Evolutionary conservation across 495 filamentous ascomycete genomes (phyloP).

Genomic region (Hyaloscypha finlandica): DNA sequence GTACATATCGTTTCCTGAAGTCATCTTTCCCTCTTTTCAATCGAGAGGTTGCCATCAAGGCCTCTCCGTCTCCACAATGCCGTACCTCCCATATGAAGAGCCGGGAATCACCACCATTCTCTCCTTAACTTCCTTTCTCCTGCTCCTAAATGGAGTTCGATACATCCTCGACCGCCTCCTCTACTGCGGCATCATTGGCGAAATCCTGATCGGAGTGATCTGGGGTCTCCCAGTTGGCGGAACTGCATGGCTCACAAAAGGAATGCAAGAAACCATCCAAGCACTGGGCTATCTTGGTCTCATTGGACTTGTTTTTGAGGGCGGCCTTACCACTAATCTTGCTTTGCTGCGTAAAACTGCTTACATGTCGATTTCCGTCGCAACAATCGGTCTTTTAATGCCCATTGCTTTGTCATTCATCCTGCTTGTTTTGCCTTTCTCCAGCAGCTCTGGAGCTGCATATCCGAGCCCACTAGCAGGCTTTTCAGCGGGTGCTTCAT

Average conservation of each 20-base stretch:
- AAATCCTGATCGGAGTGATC: conserved; percentile 70
- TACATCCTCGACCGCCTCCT: conserved; percentile 59
- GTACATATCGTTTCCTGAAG: background rate
- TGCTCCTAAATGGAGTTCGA: conserved; percentile 64
- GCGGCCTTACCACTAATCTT: conserved; percentile 68
- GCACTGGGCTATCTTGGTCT: conserved; percentile 78
- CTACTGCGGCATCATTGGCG: conserved; percentile 73
- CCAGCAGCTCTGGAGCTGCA: conserved; percentile 6
- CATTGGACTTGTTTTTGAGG: conserved; percentile 66
- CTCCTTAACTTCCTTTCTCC: conserved; percentile 61
- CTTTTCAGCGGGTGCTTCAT: conserved; percentile 75
- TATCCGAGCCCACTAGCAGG: conserved; percentile 37
- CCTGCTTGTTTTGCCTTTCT: conserved; percentile 42
- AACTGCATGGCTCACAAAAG: conserved; percentile 49
- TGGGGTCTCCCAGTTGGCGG: conserved; percentile 64
- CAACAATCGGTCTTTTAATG: conserved; percentile 60
- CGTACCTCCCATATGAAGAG: conserved; percentile 58
- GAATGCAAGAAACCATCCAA: conserved; percentile 58
- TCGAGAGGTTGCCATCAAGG: background rate
- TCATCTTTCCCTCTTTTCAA: background rate
- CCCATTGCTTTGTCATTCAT: conserved; percentile 72
- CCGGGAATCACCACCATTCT: conserved; percentile 60
- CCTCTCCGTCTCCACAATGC: conserved; percentile 4
- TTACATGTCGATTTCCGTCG: conserved; percentile 58
- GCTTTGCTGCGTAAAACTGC: conserved; percentile 60